Evolutionary conservation across 1,284 basidiomycete species (phyloP).

Genomic region (Malassezia furfur): DNA sequence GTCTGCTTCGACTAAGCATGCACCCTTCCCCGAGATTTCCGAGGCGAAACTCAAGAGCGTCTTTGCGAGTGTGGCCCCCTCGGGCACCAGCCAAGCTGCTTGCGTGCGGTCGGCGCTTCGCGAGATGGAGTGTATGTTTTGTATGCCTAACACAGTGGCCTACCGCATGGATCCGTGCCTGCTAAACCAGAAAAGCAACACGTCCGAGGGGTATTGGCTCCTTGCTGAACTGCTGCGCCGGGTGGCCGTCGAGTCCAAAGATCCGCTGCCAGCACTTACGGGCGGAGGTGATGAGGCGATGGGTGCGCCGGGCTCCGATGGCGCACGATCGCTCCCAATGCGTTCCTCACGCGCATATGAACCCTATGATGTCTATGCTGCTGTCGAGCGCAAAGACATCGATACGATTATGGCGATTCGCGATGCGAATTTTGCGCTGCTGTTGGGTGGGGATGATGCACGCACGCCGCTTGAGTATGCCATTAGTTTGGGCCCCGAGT

Average conservation of each 20-base stretch:
- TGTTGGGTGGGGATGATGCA: slow-evolving; percentile 24
- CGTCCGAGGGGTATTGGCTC: slow-evolving; percentile 14
- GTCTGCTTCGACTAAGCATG: background rate
- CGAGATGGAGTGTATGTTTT: slow-evolving; percentile 27
- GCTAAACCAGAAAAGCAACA: slow-evolving; percentile 23
- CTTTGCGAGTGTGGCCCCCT: background rate
- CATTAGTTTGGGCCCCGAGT: slow-evolving; percentile 34
- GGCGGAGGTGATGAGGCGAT: too few relatives aligned
- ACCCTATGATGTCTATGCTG: slow-evolving; percentile 40
- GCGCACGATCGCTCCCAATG: background rate
- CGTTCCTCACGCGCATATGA: slow-evolving; percentile 19
- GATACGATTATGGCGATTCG: slow-evolving; percentile 42
- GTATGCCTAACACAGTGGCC: slow-evolving; percentile 11
- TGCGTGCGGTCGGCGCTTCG: slow-evolving; percentile 24
- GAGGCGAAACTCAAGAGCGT: background rate
- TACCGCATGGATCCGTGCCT: slow-evolving; percentile 31
- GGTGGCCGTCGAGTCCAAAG: background rate
- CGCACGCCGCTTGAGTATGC: slow-evolving; percentile 34
- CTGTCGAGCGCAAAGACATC: slow-evolving; percentile 40
- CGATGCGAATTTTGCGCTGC: slow-evolving; percentile 37
- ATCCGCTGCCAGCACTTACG: too few relatives aligned
- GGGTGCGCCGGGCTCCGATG: background rate
- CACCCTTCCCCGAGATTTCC: slow-evolving; percentile 2
- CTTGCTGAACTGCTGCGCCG: slow-evolving; percentile 20
- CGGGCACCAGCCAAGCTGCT: background rate